Percentiles rank a stretch among this genome's conserved stretches.
These are phyloP conservation scores for Trifolium dubium DNA, from an alignment of 306 rosid genomes.

Conservation along the genomic window DNA sequence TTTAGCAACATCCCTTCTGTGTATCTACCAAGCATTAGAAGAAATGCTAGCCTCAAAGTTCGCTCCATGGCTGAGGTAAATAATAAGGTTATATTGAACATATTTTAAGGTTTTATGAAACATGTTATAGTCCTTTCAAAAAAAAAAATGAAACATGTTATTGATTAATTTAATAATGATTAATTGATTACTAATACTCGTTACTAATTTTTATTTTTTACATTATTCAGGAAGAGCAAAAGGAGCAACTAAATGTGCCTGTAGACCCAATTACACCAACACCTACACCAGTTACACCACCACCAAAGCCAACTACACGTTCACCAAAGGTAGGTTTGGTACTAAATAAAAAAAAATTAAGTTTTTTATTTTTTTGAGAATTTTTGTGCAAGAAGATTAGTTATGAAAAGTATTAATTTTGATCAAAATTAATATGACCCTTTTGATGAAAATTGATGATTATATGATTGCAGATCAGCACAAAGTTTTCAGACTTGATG, in stretches of 20 bases:
- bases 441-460: background rate
- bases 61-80: constrained; percentile 54
- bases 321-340: constrained; percentile 3
- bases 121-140: no score
- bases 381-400: background rate
- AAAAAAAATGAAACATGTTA: no score
- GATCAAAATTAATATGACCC: background rate
- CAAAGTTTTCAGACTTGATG: constrained; percentile 60
- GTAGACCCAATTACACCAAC: background rate
- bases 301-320: constrained; percentile 16
- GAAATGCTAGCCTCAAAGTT: constrained; percentile 39
- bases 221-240: constrained; percentile 27
- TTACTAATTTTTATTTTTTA: background rate
- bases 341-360: background rate
- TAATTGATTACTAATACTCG: no score
- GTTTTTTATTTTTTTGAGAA: background rate
- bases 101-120: background rate
- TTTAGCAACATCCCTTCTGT: constrained; percentile 38
- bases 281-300: background rate
- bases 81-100: background rate
- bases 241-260: constrained; percentile 1
- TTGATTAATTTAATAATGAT: no score
- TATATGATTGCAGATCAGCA: constrained; percentile 49
- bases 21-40: constrained; percentile 12
- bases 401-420: background rate